phyloP scores from a whole-genome alignment of 2,329 filamentous ascomycete genomes.

The Sphaerulina populicola region DNA sequence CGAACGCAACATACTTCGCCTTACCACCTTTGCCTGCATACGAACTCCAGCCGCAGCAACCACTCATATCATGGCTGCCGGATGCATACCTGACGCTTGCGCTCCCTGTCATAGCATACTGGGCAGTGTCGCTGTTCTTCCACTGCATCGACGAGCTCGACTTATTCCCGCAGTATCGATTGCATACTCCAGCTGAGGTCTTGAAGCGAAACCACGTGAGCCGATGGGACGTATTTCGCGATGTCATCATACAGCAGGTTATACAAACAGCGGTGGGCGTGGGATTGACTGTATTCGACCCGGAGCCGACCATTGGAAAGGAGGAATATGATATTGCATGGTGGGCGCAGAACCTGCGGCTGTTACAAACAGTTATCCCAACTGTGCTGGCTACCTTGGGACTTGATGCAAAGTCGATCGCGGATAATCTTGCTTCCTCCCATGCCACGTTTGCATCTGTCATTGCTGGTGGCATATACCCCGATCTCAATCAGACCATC shows the following conservation, averaged over 20 bases:
- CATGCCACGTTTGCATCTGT: constrained; percentile 68
- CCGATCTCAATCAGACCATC: constrained; percentile 53
- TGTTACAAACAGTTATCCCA: constrained; percentile 72
- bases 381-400: constrained; percentile 61
- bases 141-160: constrained; percentile 80
- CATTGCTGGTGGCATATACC: constrained; percentile 73
- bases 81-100: constrained; percentile 73
- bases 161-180: constrained; percentile 78
- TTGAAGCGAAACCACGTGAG: constrained; percentile 77
- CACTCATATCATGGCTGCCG: constrained; percentile 67
- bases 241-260: constrained; percentile 84
- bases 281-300: constrained; percentile 62
- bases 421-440: constrained; percentile 62
- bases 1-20: constrained; percentile 46
- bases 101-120: constrained; percentile 76
- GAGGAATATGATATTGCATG: constrained; percentile 80
- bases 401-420: constrained; percentile 65
- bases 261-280: constrained; percentile 71
- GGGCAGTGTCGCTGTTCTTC: constrained; percentile 76
- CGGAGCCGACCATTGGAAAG: constrained; percentile 63
- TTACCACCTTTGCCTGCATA: constrained; percentile 84
- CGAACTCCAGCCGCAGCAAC: constrained; percentile 58
- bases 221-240: constrained; percentile 75
- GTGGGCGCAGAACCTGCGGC: constrained; percentile 75
- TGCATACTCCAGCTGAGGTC: constrained; percentile 92